Percentiles rank a stretch among this genome's conserved stretches.
Conservation (phyloP, 768 basidiomycete species). For the Cyclocybe cylindracea region DNA sequence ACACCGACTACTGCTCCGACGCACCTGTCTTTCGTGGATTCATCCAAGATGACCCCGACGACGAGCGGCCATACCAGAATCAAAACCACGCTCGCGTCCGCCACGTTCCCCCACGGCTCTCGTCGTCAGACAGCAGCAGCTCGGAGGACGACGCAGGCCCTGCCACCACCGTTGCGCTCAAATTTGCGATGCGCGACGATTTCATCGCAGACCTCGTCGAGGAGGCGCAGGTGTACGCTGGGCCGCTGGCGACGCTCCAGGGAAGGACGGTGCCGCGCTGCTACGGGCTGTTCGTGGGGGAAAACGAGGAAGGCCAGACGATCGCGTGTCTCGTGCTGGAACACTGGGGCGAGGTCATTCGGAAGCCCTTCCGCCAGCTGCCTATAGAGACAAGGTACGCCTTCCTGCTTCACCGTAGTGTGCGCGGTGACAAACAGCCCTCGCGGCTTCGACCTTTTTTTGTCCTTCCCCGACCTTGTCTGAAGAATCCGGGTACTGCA, state of each 20-base stretch:
- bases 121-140: neutral
- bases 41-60: slow-evolving; percentile 10
- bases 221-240: slow-evolving; percentile 34
- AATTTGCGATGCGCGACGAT: slow-evolving; percentile 41
- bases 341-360: slow-evolving; percentile 36
- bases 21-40: slow-evolving; percentile 37
- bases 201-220: slow-evolving; percentile 33
- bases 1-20: slow-evolving; percentile 36
- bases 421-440: neutral
- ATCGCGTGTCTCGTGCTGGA: slow-evolving; percentile 40
- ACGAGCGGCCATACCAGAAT: neutral
- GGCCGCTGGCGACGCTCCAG: slow-evolving; percentile 30
- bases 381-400: slow-evolving; percentile 33
- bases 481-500: slow-evolving; percentile 33
- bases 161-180: slow-evolving; percentile 25
- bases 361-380: slow-evolving; percentile 27
- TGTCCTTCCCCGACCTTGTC: neutral
- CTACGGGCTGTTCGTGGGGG: slow-evolving; percentile 36
- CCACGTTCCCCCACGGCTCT: neutral
- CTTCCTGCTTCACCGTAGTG: neutral
- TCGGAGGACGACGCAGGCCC: neutral
- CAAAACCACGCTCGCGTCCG: neutral
- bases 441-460: neutral
- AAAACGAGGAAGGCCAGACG: slow-evolving; percentile 28
- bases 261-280: slow-evolving; percentile 32